Evolutionary conservation across 176 grass and related monocot genomes (phyloP), one percentile per base, ranked within the genome.

Genomic region (Phoenix roebelenii): DNA sequence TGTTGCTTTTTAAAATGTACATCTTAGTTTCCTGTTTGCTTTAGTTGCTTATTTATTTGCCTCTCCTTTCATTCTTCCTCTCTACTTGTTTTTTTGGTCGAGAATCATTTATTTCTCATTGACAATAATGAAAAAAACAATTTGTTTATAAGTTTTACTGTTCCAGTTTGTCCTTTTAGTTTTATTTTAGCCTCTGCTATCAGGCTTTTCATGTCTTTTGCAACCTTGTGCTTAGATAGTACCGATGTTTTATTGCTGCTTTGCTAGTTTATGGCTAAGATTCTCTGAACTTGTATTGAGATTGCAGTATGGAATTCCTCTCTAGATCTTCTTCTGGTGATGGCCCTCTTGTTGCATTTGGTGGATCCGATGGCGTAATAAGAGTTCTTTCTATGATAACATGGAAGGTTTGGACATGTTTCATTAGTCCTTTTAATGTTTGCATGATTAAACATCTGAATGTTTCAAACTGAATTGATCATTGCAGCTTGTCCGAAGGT

Each of bases 371-470:
- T 85, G 93, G 93, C 3, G 87, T 98, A 24, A 92, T 98, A 71
- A 89, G 93, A 89, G 93, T 98, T 63, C 82, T 98, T 54, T 98
- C 93, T 55, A 98, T 98, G 93, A 81, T 98, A 78, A 98, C 88
- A 61, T 92, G 93, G 93, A 98, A 98, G 93, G 93, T 92, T 73
- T 83, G 60, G 50, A 70, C 51, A 73, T 66, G 44, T 65, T 50
- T n/a, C 72, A 52, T 39, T 6, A 16, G 23, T 25, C 54, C 3
- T 15, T 23, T 76, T 39, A 24, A 7, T 75, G 61, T 80, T 60
- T 79, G 63, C 25, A 23, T 68, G 25, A 18, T 76, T 65, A 49
- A 59, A 1, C 18, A 58, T 62, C 73, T 57, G 59, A 70, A 73
- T 26, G 51, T 71, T 62, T 54, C 61, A 63, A 10, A 56, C 67